phyloP scores from a whole-genome alignment of 352 stramenopile genomes.

The Saprolegnia parasitica region DNA sequence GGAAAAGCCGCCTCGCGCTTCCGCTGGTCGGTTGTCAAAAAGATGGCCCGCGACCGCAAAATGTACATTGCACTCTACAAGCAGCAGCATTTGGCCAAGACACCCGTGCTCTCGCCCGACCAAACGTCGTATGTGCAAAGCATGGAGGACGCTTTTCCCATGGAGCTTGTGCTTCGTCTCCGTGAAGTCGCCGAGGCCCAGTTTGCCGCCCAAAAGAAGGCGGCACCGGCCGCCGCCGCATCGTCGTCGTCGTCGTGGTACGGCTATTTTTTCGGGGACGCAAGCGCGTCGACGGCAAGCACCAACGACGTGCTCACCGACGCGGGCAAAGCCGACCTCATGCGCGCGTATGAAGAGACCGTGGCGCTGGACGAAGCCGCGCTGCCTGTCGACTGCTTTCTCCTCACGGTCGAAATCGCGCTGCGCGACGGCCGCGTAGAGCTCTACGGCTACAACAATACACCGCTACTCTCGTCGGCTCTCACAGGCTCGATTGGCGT shows the following conservation, averaged over 20 bases:
- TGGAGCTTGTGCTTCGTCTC: constrained; percentile 61
- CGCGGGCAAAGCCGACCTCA: constrained; percentile 60
- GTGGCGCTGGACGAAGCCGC: constrained; percentile 46
- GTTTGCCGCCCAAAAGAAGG: constrained; percentile 35
- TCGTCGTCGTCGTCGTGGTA: constrained; percentile 56
- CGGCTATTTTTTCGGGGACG: constrained; percentile 64
- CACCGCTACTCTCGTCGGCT: constrained; percentile 43
- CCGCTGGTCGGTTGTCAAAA: constrained; percentile 58
- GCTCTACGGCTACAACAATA: constrained; percentile 49
- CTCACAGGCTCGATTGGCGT: constrained; percentile 50
- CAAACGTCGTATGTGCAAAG: constrained; percentile 40
- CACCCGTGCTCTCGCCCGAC: not conserved
- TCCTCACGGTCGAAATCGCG: constrained; percentile 62
- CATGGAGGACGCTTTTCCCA: constrained; percentile 55
- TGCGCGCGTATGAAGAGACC: constrained; percentile 69
- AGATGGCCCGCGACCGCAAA: constrained; percentile 46
- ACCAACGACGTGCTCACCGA: constrained; percentile 50
- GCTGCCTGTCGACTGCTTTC: constrained; percentile 59
- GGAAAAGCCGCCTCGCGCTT: constrained; percentile 28
- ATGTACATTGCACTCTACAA: constrained; percentile 48
- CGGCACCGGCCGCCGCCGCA: constrained; percentile 33
- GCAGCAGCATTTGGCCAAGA: constrained; percentile 23
- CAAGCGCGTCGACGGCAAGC: constrained; percentile 16
- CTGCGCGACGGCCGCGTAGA: constrained; percentile 48
- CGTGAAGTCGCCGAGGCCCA: constrained; percentile 59